These are phyloP conservation scores for Tubosaeta brunneosetosa DNA, from an alignment of 768 basidiomycete species.

Conservation along the genomic window DNA sequence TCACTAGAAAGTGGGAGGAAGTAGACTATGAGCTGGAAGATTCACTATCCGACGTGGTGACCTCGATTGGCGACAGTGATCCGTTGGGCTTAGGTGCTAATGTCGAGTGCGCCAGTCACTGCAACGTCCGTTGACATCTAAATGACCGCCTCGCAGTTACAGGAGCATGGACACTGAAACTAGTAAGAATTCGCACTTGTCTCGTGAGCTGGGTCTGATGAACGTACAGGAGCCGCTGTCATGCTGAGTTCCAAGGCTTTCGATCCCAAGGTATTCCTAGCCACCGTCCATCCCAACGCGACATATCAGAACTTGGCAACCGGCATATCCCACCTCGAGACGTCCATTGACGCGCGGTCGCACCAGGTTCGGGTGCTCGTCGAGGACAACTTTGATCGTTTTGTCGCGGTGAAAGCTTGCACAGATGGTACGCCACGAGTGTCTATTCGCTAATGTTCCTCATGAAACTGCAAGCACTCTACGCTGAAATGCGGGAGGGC, in stretches of 20 bases:
- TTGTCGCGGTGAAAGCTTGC: conserved; percentile 94
- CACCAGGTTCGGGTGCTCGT: conserved; percentile 94
- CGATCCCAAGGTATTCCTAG: conserved; percentile 91
- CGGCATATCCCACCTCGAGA: conserved; percentile 69
- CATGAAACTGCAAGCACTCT: conserved; percentile 53
- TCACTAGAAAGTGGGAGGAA: conserved; percentile 79
- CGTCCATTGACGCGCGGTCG: conserved; percentile 84
- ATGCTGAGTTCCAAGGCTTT: conserved; percentile 91
- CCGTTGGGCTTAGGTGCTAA: conserved; percentile 71
- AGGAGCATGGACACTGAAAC: conserved; percentile 73
- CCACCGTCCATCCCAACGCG: conserved; percentile 88
- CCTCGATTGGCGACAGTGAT: conserved; percentile 61
- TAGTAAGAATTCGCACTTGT: conserved; percentile 40
- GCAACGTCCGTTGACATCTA: not conserved
- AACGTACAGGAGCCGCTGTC: conserved; percentile 63
- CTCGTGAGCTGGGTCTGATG: conserved; percentile 7
- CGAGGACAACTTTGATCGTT: conserved; percentile 96
- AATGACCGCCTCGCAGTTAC: conserved; percentile 36
- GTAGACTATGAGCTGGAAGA: conserved; percentile 82
- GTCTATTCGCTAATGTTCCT: not conserved
- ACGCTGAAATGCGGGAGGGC: conserved; percentile 90
- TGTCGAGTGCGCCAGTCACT: conserved; percentile 46
- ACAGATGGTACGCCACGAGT: conserved; percentile 69
- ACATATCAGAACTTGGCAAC: conserved; percentile 86
- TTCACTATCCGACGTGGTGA: conserved; percentile 63